Evolutionary conservation across 768 basidiomycete species (phyloP).

Genomic region (Boletellus ananas): DNA sequence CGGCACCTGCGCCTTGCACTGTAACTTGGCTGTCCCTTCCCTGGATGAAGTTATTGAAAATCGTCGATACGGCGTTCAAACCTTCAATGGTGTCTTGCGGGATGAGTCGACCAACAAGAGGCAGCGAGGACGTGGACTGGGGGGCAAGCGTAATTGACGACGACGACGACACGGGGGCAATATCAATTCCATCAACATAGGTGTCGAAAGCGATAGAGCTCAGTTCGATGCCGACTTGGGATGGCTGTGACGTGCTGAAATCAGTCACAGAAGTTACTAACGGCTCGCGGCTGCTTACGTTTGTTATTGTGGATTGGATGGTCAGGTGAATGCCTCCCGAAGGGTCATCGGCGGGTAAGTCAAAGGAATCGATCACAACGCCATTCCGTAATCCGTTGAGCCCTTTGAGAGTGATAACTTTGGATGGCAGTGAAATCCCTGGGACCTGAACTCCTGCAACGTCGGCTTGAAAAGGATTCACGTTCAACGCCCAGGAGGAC

Average conservation of each 20-base stretch:
- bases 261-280: conserved; percentile 4
- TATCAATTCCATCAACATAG: conserved; percentile 47
- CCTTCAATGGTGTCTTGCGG: conserved; percentile 53
- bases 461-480: neutral
- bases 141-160: conserved; percentile 54
- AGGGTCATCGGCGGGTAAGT: conserved; percentile 67
- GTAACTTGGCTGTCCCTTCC: conserved; percentile 57
- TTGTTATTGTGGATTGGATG: conserved; percentile 53
- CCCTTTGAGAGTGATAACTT: conserved; percentile 61
- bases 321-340: conserved; percentile 68
- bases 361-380: conserved; percentile 62
- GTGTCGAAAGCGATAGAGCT: conserved; percentile 60
- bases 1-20: conserved; percentile 58
- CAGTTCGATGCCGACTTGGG: conserved; percentile 69
- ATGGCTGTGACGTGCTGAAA: conserved; percentile 42
- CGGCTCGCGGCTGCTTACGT: conserved; percentile 40
- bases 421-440: conserved; percentile 51
- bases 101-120: conserved; percentile 59
- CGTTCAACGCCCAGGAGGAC: conserved; percentile 3
- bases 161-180: conserved; percentile 55
- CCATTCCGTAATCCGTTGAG: conserved; percentile 65
- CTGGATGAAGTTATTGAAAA: conserved; percentile 72
- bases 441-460: conserved; percentile 52
- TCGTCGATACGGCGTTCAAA: conserved; percentile 52
- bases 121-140: conserved; percentile 45